Conservation (phyloP, 2,329 filamentous ascomycete species). For the Sphaerulina musiva region DNA sequence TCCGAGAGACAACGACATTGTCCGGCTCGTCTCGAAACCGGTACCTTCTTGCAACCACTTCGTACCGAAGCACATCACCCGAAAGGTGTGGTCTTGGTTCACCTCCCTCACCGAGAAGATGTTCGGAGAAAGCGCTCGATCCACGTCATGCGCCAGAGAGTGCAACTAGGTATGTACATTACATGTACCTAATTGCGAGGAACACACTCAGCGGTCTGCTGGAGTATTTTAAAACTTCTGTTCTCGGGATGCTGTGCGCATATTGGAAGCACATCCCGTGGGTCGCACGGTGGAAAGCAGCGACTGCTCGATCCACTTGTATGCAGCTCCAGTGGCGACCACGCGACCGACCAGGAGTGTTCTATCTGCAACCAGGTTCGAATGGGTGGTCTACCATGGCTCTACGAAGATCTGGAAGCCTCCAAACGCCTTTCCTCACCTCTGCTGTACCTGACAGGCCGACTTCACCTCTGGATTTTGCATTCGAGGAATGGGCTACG, state of each 20-base stretch:
- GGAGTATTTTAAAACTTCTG: not conserved
- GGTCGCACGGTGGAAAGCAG: not conserved
- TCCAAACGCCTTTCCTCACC: not conserved
- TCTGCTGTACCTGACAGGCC: not conserved
- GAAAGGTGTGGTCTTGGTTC: too few relatives aligned
- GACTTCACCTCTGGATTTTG: not conserved
- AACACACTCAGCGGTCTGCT: too few relatives aligned
- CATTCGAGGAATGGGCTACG: not conserved
- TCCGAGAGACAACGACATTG: not conserved
- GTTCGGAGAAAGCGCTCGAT: too few relatives aligned
- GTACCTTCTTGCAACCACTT: too few relatives aligned
- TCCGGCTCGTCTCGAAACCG: not conserved
- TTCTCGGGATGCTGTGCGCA: not conserved
- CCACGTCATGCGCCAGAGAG: too few relatives aligned
- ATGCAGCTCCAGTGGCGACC: constrained; percentile 13
- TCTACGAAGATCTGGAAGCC: constrained; percentile 10
- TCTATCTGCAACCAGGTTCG: constrained; percentile 4
- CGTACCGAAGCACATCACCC: too few relatives aligned
- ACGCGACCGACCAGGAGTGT: constrained; percentile 16
- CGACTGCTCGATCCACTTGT: not conserved
- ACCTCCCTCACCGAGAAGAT: too few relatives aligned
- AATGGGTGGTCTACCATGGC: constrained; percentile 9
- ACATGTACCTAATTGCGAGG: too few relatives aligned
- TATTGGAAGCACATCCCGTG: not conserved
- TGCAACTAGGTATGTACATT: too few relatives aligned